phyloP scores from a whole-genome alignment of 2,329 filamentous ascomycete species.

The Colletotrichum sp. region DNA sequence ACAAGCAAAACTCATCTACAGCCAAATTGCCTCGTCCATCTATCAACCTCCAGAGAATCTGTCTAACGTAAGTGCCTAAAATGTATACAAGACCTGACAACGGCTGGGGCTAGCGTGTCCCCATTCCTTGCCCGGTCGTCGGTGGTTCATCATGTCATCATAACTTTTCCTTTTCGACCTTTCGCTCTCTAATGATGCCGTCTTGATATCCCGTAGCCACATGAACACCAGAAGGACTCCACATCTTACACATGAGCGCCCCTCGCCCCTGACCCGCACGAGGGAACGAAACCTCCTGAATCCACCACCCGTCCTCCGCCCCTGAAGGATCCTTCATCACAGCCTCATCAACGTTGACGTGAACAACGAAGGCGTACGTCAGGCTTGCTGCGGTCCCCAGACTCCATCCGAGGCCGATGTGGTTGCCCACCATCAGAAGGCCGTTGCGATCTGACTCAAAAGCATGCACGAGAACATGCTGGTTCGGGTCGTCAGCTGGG shows the following conservation, averaged over 20 bases:
- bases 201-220: slow-evolving; percentile 62
- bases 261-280: slow-evolving; percentile 50
- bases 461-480: slow-evolving; percentile 53
- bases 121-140: neutral
- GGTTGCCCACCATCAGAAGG: slow-evolving; percentile 54
- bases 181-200: slow-evolving; percentile 39
- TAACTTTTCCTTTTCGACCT: slow-evolving; percentile 26
- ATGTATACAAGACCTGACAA: neutral
- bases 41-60: neutral
- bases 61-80: neutral
- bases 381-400: slow-evolving; percentile 49
- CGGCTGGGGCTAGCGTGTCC: neutral
- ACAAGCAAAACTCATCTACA: neutral
- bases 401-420: slow-evolving; percentile 49
- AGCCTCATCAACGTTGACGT: slow-evolving; percentile 52
- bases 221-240: slow-evolving; percentile 58
- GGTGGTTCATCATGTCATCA: slow-evolving; percentile 9
- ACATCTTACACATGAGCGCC: slow-evolving; percentile 54
- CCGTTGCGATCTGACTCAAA: slow-evolving; percentile 60
- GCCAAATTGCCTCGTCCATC: neutral
- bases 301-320: slow-evolving; percentile 53
- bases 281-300: slow-evolving; percentile 57
- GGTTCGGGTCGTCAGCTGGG: slow-evolving; percentile 42
- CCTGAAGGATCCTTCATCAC: slow-evolving; percentile 42
- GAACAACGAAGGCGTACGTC: slow-evolving; percentile 57